Base-by-base conservation (phyloP, 2,329 filamentous ascomycete genomes). In the Trichothecium roseum region DNA sequence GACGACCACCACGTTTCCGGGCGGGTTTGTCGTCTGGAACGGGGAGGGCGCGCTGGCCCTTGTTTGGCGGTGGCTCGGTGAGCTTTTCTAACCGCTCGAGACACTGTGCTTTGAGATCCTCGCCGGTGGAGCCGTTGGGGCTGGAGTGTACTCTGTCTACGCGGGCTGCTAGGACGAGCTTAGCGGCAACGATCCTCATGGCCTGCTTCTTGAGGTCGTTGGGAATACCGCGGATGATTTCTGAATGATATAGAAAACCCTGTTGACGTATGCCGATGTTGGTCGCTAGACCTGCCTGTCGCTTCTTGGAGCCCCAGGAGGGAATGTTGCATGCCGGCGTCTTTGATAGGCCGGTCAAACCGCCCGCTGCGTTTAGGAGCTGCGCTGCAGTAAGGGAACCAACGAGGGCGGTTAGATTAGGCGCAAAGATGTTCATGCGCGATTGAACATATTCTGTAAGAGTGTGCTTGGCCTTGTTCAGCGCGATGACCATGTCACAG, bases 391-490 rank as follows among this genome's bases (percentile, higher is more conserved):
- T 95, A 14, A 94, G 70, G 1, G 89, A 91, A 14, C 91, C 91
- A 39, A 98, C 84, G 14, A 98, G 73, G 2, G 78, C 80, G 1
- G 91, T 94, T 36, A 96, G 63, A 50, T 98, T 98, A 0, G 91
- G 91, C 4, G 91, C 91, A 53, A 96, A 96, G 24, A 94, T 70
- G 46, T 83, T 91, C 85, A 98, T 96, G 42, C 91, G 84, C 26
- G 89, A 95, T 60, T 95, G 85, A 13, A 98, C 91, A 51, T 94
- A 98, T 54, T 91, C 82, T 2, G 85, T 94, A 37, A 98, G 70
- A 1, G 79, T 83, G 42, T 74, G 81, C 59, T 95, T 95, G 18
- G 89, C 87, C 45, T 72, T 78, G 55, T 96, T 86, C 8, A 98
- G 76, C 27, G 79, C 73, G n/a, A 96, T 69, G 8, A 85, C 81